These are phyloP conservation scores for Daldinia grandis DNA, from an alignment of 495 filamentous ascomycete species.

Conservation along the genomic window DNA sequence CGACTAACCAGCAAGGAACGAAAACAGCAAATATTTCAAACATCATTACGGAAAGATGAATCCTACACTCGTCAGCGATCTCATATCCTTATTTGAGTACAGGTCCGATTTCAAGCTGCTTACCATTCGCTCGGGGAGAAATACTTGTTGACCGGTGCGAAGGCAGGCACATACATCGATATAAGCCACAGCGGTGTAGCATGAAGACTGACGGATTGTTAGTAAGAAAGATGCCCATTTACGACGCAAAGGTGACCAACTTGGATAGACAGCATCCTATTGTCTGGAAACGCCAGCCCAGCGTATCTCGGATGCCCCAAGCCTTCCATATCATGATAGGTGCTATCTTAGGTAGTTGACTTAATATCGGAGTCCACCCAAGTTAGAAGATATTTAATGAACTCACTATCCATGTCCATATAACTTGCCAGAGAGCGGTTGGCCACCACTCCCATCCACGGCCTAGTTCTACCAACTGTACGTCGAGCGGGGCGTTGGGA, in stretches of 20 bases:
- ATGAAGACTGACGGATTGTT: slow-evolving; percentile 57
- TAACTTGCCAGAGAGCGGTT: slow-evolving; percentile 67
- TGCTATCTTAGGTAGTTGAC: slow-evolving; percentile 42
- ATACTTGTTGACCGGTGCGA: slow-evolving; percentile 63
- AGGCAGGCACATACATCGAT: slow-evolving; percentile 64
- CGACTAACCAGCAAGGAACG: slow-evolving; percentile 60
- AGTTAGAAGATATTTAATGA: slow-evolving; percentile 57
- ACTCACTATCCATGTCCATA: slow-evolving; percentile 70
- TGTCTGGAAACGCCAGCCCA: slow-evolving; percentile 74
- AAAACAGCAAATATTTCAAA: slow-evolving; percentile 64
- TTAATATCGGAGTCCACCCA: slow-evolving; percentile 47
- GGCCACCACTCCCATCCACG: slow-evolving; percentile 76
- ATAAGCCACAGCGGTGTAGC: slow-evolving; percentile 74
- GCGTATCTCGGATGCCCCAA: slow-evolving; percentile 66
- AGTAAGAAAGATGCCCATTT: background rate
- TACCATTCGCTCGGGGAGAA: slow-evolving; percentile 67
- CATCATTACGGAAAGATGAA: slow-evolving; percentile 61
- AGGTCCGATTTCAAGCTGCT: slow-evolving; percentile 23
- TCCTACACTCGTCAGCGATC: slow-evolving; percentile 48
- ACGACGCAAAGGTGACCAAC: slow-evolving; percentile 40
- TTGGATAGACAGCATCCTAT: slow-evolving; percentile 65
- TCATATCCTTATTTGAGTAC: background rate
- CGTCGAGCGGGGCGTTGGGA: slow-evolving; percentile 60
- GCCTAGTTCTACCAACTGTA: slow-evolving; percentile 54
- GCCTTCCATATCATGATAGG: slow-evolving; percentile 54